A percentile compares a stretch with the other conserved stretches of the same genome.
These are phyloP conservation scores for Durusdinium trenchii DNA, from an alignment of 73 alveolate genomes.

Conservation along the genomic window DNA sequence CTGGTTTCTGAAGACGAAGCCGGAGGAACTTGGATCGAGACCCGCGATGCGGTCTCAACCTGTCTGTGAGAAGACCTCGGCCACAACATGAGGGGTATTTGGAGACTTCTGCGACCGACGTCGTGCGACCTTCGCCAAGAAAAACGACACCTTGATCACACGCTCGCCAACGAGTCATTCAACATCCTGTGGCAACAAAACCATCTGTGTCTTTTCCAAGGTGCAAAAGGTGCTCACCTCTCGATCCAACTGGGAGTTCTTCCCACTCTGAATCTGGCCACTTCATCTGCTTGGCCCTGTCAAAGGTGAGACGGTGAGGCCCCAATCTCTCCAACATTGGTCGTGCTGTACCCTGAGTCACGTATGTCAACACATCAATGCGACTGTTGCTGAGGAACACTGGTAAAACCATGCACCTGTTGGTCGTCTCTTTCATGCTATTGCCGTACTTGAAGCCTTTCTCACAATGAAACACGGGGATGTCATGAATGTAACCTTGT, in stretches of 20 bases:
- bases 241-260: background rate
- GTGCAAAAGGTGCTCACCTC: background rate
- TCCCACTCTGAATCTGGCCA: background rate
- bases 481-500: background rate
- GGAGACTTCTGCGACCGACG: too few relatives aligned
- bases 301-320: background rate
- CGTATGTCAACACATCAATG: background rate
- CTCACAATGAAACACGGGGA: background rate
- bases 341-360: background rate
- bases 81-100: background rate
- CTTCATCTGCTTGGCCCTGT: background rate
- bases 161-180: too few relatives aligned
- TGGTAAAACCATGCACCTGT: background rate
- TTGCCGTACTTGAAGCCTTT: background rate
- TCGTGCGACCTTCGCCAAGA: background rate
- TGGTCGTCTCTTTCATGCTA: background rate
- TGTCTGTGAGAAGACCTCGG: background rate
- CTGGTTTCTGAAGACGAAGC: conserved; percentile 9
- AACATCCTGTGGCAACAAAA: too few relatives aligned
- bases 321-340: background rate
- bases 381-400: background rate
- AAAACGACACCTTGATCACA: too few relatives aligned
- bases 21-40: background rate
- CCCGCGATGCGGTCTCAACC: background rate
- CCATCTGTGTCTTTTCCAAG: background rate